phyloP scores from a whole-genome alignment of 306 rosid genomes.

The Benincasa hispida region DNA sequence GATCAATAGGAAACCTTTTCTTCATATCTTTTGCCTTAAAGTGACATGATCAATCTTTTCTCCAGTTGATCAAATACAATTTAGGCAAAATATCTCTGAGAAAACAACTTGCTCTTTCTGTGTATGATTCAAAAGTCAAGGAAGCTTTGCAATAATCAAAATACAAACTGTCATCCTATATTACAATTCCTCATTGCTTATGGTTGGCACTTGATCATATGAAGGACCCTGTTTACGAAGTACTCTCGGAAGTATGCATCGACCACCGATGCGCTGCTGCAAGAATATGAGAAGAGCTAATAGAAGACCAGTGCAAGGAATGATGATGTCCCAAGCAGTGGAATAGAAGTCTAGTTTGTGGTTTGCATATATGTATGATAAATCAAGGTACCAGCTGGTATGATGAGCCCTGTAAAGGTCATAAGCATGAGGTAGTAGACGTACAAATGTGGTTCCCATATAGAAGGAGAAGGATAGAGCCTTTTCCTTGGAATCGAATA shows the following conservation, averaged over 20 bases:
- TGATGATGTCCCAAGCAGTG: constrained; percentile 75
- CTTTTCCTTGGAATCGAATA: constrained; percentile 36
- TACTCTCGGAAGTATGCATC: constrained; percentile 53
- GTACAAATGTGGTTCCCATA: constrained; percentile 57
- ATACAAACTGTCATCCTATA: not conserved
- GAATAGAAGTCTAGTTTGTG: constrained; percentile 66
- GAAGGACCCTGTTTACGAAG: constrained; percentile 14
- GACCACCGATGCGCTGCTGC: constrained; percentile 82
- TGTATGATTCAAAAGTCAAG: not conserved
- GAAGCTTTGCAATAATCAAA: not conserved
- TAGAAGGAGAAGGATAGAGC: constrained; percentile 41
- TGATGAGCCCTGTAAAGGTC: constrained; percentile 70
- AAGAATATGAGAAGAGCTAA: constrained; percentile 47
- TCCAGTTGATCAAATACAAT: not conserved
- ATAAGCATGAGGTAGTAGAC: constrained; percentile 75
- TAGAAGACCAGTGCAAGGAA: constrained; percentile 39
- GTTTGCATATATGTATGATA: constrained; percentile 59
- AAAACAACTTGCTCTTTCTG: not conserved
- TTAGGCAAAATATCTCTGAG: not conserved
- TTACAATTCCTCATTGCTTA: constrained; percentile 65
- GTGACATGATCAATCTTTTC: not conserved
- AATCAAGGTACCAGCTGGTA: constrained; percentile 40
- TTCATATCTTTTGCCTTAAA: not conserved
- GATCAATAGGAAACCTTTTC: too few species aligned
- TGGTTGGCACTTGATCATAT: constrained; percentile 63